Evolutionary conservation across 805 yeast species (phyloP), one percentile per base, ranked within the genome.

Genomic region (Yarrowia porcina): DNA sequence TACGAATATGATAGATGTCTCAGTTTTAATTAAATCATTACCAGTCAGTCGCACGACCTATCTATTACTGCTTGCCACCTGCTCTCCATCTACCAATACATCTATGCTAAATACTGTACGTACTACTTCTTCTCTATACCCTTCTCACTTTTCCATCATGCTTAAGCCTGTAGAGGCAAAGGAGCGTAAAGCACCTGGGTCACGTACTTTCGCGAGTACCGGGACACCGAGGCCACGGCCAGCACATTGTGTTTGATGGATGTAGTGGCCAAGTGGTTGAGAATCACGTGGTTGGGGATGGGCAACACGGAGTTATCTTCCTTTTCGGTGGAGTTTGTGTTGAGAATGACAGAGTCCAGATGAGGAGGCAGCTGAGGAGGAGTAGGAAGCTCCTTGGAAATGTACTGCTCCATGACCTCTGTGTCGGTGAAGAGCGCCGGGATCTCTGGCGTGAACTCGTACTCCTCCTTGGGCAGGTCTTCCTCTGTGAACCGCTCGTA

Each of bases 291-390:
- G 71, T 92, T 91, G 10, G 97, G 97, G 65, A 90, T 90, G 12
- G 96, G 94, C 67, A 91, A 76, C 0, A 96, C 96, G 63, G 96
- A 94, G 35, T 89, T 83, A 67, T 87, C 89, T 73, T 90, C 92
- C 70, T 88, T 91, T 84, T 78, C 93, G 68, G 87, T 90, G 68
- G 83, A 76, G 68, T 78, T 80, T 13, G 79, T 73, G 76, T 93
- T 93, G 70, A 93, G 80, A 63, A 94, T 91, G 63, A 94, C 98
- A 70, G 88, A 88, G 72, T 94, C 99, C 65, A 94, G 79, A 74
- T 93, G 99, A 10, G 99, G 99, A 9, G 99, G 99, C 56, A 94
- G 79, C 71, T 89, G 96, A 21, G 99, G 99, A 20, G 99, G 98
- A 30, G 96, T 90, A 61, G 92, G 75, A 61, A 75, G 74, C 63